Percentiles rank a stretch among this genome's conserved stretches.
These are phyloP conservation scores for Colletotrichum simmondsii DNA, from an alignment of 2,329 filamentous ascomycete genomes.

Conservation along the genomic window DNA sequence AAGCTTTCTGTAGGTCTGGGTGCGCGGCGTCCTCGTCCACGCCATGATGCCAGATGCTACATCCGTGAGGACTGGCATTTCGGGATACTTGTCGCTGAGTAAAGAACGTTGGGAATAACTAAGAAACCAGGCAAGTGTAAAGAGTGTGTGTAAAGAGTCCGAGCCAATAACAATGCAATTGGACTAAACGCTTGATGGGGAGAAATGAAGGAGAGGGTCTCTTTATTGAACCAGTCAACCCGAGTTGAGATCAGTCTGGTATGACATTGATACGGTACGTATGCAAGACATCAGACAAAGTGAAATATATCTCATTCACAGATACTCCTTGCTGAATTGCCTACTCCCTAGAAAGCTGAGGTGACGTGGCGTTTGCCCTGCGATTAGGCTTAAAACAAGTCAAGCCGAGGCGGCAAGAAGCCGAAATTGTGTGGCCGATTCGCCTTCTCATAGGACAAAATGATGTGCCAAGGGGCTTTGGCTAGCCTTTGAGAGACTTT, in stretches of 20 bases:
- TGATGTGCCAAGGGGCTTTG: background rate
- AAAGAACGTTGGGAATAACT: background rate
- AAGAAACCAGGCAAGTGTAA: background rate
- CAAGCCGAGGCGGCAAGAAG: background rate
- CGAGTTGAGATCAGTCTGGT: background rate
- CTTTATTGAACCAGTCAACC: background rate
- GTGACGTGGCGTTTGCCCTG: background rate
- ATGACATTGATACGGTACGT: background rate
- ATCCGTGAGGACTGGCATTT: background rate
- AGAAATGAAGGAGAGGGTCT: background rate
- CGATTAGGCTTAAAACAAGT: background rate
- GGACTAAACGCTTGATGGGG: fast-evolving
- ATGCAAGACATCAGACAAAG: background rate
- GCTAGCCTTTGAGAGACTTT: background rate
- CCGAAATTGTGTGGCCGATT: background rate
- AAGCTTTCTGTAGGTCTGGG: slow-evolving; percentile 10
- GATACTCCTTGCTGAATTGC: background rate
- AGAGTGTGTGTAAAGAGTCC: background rate
- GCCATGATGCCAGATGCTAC: background rate
- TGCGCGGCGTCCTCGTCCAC: background rate
- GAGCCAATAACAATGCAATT: too few species aligned
- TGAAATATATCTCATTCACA: background rate
- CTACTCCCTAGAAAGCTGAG: background rate
- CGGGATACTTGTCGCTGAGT: background rate
- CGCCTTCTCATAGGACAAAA: background rate